These are phyloP conservation scores for Solanum okadae DNA, from an alignment of 257 asterid species.

Conservation along the genomic window DNA sequence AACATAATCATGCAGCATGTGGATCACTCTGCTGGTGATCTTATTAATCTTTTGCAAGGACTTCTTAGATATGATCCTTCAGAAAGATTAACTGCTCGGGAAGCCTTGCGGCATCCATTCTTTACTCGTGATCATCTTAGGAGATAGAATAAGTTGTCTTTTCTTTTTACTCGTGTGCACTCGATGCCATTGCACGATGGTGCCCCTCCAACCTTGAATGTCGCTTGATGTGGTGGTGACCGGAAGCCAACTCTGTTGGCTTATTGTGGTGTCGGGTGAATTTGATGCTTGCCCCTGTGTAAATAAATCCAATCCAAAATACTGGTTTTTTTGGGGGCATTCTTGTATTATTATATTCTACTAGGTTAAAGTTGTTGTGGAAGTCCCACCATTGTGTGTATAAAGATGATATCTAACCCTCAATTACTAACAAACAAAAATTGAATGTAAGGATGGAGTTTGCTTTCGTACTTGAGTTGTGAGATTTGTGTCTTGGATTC, in stretches of 20 bases:
- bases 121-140: constrained; percentile 51
- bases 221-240: not conserved
- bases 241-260: not conserved
- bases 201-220: not conserved
- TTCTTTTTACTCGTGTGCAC: not conserved
- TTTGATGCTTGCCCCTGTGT: not conserved
- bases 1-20: constrained; percentile 84
- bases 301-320: not conserved
- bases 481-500: not conserved
- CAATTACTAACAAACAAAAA: not conserved
- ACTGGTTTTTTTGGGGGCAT: not conserved
- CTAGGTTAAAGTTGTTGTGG: not conserved
- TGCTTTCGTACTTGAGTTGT: not conserved
- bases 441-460: not conserved
- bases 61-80: constrained; percentile 68
- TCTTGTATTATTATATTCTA: too few species aligned
- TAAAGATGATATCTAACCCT: not conserved
- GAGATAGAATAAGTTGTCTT: not conserved
- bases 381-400: not conserved
- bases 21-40: constrained; percentile 93
- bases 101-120: constrained; percentile 70
- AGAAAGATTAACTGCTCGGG: constrained; percentile 64
- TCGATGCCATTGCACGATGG: not conserved
- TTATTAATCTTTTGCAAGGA: constrained; percentile 68
- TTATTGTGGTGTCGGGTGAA: not conserved